Evolutionary conservation across 805 yeast species (phyloP), one percentile per base, ranked within the genome.

Genomic region (Yamadazyma sp.): DNA sequence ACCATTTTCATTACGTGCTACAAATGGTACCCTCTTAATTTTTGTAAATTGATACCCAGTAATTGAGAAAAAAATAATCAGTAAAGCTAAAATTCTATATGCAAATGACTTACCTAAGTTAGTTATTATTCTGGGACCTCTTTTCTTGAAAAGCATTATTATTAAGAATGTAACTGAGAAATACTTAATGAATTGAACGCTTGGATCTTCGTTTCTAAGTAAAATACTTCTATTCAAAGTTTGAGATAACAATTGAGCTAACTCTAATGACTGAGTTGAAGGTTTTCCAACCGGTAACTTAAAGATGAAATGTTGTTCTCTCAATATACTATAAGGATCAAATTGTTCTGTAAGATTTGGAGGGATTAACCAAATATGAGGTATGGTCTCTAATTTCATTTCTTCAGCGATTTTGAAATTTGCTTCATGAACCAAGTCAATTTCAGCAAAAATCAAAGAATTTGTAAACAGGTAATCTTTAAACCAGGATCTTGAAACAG

Each of bases 361-460:
- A 3, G 88, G 87, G 36, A 75, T 69, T 2, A 82, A 60, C 78
- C 87, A 76, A n/a, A 81, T 45, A 40, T 76, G 80, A 1, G 94
- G 93, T 3, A 81, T 76, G 2, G 75, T 60, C 3, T 56, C 56
- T 37, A 83, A 49, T 3, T 60, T 53, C 34, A 80, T 46, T 7
- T 58, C 54, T 17, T 58, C 51, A 40, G 75, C 72, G 16, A 72
- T 48, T 3, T 53, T 48, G 8, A 58, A 40, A 45, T 79, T 79
- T 2, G 60, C 52, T 2, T 50, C 44, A 33, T 64, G 60, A 5
- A 49, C 47, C 21, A 77, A 70, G 40, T 82, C 89, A 9, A 75
- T 71, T 27, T 64, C 58, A 23, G 68, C 61, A 50, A 80, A 71
- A 49, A 67, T 65, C 10, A 76, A 56, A 21, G 61, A 53, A 40